Conservation (phyloP, 176 grass and related monocot genomes). For the Zizania latifolia region DNA sequence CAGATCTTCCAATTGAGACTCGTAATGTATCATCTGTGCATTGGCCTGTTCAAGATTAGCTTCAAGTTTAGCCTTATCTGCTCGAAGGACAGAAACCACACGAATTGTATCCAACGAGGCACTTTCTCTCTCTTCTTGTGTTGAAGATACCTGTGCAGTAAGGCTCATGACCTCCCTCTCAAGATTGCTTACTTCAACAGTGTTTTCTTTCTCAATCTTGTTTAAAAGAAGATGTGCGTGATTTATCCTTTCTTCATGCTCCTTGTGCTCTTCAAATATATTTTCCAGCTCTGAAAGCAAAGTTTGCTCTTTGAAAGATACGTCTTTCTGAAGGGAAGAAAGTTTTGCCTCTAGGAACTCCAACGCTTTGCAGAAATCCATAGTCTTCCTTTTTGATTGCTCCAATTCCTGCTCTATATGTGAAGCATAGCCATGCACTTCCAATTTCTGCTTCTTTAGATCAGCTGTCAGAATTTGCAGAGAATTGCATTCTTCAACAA, state of each 20-base stretch:
- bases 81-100: conserved; percentile 60
- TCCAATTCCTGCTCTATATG: conserved; percentile 78
- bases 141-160: conserved; percentile 55
- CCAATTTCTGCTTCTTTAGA: conserved; percentile 75
- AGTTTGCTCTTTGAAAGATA: conserved; percentile 63
- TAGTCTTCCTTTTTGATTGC: conserved; percentile 64
- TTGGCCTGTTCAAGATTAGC: conserved; percentile 56
- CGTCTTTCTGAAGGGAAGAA: conserved; percentile 60
- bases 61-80: conserved; percentile 80
- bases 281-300: conserved; percentile 72
- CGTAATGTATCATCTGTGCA: conserved; percentile 52
- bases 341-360: conserved; percentile 74
- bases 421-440: conserved; percentile 60
- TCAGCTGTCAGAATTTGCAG: conserved; percentile 54
- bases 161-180: conserved; percentile 64
- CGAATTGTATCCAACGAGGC: conserved; percentile 52
- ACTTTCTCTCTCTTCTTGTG: conserved; percentile 53
- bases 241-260: conserved; percentile 77
- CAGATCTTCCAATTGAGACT: conserved; percentile 58
- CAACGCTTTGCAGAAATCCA: conserved; percentile 49
- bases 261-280: conserved; percentile 88
- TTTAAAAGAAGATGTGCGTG: conserved; percentile 49
- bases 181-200: conserved; percentile 70
- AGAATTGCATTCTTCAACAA: conserved; percentile 78
- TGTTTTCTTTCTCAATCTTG: conserved; percentile 72